Evolutionary conservation across 805 yeast species (phyloP).

Genomic region (Metschnikowia peoriensis): DNA sequence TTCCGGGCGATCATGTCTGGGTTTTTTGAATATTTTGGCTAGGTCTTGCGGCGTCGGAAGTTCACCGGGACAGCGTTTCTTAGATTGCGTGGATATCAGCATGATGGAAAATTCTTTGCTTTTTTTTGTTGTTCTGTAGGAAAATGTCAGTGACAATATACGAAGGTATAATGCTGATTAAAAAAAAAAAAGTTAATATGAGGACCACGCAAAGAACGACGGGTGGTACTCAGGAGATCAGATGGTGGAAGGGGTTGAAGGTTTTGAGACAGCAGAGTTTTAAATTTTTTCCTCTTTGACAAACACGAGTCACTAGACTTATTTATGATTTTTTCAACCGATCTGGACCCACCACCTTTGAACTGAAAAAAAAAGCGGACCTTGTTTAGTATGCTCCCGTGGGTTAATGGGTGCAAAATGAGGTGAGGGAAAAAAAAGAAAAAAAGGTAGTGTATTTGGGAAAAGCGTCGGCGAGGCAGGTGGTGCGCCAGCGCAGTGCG

Average conservation of each 20-base stretch:
- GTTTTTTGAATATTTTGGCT: slow-evolving; percentile 16
- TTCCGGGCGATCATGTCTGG: slow-evolving; percentile 2
- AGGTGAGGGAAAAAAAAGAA: slow-evolving; percentile 13
- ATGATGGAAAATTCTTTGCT: background rate
- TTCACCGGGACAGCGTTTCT: slow-evolving; percentile 11
- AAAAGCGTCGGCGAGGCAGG: slow-evolving; percentile 6
- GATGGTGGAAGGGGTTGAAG: background rate
- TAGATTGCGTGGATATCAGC: slow-evolving; percentile 7
- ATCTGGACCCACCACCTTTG: background rate
- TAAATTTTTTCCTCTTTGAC: too few relatives aligned
- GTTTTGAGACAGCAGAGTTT: too few relatives aligned
- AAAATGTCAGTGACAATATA: too few relatives aligned
- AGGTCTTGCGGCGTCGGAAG: slow-evolving; percentile 18
- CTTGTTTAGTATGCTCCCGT: slow-evolving; percentile 5
- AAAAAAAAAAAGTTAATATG: background rate
- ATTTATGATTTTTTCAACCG: too few relatives aligned
- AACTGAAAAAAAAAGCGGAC: background rate
- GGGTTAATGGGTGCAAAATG: slow-evolving; percentile 20
- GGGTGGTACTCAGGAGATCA: background rate
- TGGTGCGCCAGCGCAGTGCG: slow-evolving; percentile 3
- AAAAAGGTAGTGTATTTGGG: slow-evolving; percentile 8
- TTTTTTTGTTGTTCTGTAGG: too few relatives aligned
- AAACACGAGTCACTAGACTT: background rate
- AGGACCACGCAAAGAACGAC: background rate
- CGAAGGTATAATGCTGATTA: background rate